Evolutionary conservation across 495 filamentous ascomycete species (phyloP), one percentile per base, ranked within the genome.

Genomic region (Saxophila tyrrhenica): DNA sequence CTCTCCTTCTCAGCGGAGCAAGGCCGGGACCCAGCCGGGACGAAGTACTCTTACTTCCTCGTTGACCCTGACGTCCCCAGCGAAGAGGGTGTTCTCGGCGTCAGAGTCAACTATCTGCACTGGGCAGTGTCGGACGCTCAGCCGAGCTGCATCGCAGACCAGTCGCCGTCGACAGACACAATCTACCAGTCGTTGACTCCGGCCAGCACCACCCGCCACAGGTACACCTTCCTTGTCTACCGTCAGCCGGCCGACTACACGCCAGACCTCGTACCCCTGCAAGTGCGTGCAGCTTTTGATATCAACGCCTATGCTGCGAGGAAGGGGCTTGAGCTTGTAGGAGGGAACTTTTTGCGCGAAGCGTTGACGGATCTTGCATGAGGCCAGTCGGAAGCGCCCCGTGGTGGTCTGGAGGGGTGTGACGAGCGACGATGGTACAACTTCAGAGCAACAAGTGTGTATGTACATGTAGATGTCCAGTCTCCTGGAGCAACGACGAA

Each of bases 1-100:
- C 20, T 61, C 21, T 44, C 48, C 50, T 61, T 61, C 50, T 21
- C 48, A 8, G 54, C 54, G 15, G 54, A 61, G 54, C 39, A 58
- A 7, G 50, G 50, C 23, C 53, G 49, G 20, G 58, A 61, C 24
- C 41, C 58, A 17, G 25, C 53, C 15, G 43, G 2, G 9, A 61
- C 58, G 1, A 52, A 52, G 19, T 61, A 61, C 50, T 47, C 50
- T 15, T 48, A 57, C 58, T 48, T 61, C 42, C 25, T 61, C 32
- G 38, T 57, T 39, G 54, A 61, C 39, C 54, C 54, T 2, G 58
- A 61, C 39, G 58, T 52, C 8, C 54, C 58, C 8, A 38, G 43
- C 11, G 42, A 43, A n/a, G 54, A 22, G 15, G 24, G 25, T 23
- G 53, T 52, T 3, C 13, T 49, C 7, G 29, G 29, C 29, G 13